Percentiles rank a stretch among this genome's conserved stretches.
phyloP scores from a whole-genome alignment of 202 grass and related monocot species.

The Panicum virgatum region DNA sequence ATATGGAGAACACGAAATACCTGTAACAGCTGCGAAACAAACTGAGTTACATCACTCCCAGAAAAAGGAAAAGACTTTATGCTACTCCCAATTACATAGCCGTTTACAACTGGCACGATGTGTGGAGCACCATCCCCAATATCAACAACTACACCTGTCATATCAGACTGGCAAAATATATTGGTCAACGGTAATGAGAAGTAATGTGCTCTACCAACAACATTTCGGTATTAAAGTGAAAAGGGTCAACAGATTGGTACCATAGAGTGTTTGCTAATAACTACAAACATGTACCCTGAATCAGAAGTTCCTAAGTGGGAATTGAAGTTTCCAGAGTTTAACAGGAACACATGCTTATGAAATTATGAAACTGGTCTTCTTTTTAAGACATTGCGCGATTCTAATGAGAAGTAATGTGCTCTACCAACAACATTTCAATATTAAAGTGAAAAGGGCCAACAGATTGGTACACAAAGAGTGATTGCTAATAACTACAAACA shows the following conservation, averaged over 20 bases:
- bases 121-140: constrained; percentile 91
- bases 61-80: constrained; percentile 92
- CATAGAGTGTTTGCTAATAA: neutral
- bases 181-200: constrained; percentile 56
- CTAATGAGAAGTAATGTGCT: constrained; percentile 38
- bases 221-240: too few species aligned
- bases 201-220: too few species aligned
- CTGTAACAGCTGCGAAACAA: constrained; percentile 88
- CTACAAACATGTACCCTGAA: neutral
- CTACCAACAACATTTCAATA: constrained; percentile 7
- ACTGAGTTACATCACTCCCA: constrained; percentile 79
- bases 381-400: too few species aligned
- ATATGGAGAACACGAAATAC: constrained; percentile 44
- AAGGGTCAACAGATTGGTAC: neutral
- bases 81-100: constrained; percentile 97
- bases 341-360: constrained; percentile 13
- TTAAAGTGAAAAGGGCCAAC: neutral
- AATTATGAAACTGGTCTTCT: neutral
- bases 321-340: neutral
- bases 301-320: neutral
- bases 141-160: constrained; percentile 99
- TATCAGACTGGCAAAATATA: constrained; percentile 89
- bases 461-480: neutral
- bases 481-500: neutral
- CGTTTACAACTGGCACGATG: constrained; percentile 94